Evolutionary conservation across 2,329 filamentous ascomycete species (phyloP).

Genomic region (Ceratocystiopsis minuta): DNA sequence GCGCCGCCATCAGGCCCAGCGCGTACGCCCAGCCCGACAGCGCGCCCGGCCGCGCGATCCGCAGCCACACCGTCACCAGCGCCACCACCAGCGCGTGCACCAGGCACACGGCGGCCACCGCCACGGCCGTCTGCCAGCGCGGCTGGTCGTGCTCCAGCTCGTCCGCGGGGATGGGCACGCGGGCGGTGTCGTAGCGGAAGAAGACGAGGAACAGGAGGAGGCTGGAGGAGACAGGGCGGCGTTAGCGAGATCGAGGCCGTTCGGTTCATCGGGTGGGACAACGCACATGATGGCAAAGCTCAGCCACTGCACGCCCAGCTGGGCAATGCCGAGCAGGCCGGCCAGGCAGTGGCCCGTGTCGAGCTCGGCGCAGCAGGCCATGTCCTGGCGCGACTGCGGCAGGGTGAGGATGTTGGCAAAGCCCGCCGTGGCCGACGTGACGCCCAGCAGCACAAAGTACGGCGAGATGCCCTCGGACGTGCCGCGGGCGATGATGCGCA

Average conservation of each 20-base stretch:
- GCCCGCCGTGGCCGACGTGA: conserved; percentile 70
- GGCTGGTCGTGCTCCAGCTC: conserved; percentile 32
- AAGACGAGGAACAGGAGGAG: conserved; percentile 88
- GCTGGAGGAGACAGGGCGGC: conserved; percentile 26
- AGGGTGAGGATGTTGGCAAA: conserved; percentile 87
- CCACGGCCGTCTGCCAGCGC: conserved; percentile 61
- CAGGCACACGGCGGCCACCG: conserved; percentile 55
- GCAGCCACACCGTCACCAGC: conserved; percentile 50
- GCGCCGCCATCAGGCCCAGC: conserved; percentile 61
- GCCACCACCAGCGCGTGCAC: conserved; percentile 56
- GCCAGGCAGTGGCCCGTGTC: conserved; percentile 69
- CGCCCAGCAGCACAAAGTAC: conserved; percentile 87
- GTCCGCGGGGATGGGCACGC: conserved; percentile 29
- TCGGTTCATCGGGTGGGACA: background rate
- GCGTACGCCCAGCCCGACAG: conserved; percentile 70
- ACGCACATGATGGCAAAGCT: conserved; percentile 84
- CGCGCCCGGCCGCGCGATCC: conserved; percentile 40
- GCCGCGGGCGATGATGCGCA: conserved; percentile 68
- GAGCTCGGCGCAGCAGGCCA: conserved; percentile 71
- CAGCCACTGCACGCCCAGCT: conserved; percentile 80
- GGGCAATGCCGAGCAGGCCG: conserved; percentile 71
- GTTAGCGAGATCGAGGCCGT: too few relatives aligned
- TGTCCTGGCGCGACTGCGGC: conserved; percentile 64
- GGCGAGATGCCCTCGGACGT: conserved; percentile 91
- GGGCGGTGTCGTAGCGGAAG: conserved; percentile 51